phyloP scores from a whole-genome alignment of 768 basidiomycete genomes.

The Rhodotorula graminis region DNA sequence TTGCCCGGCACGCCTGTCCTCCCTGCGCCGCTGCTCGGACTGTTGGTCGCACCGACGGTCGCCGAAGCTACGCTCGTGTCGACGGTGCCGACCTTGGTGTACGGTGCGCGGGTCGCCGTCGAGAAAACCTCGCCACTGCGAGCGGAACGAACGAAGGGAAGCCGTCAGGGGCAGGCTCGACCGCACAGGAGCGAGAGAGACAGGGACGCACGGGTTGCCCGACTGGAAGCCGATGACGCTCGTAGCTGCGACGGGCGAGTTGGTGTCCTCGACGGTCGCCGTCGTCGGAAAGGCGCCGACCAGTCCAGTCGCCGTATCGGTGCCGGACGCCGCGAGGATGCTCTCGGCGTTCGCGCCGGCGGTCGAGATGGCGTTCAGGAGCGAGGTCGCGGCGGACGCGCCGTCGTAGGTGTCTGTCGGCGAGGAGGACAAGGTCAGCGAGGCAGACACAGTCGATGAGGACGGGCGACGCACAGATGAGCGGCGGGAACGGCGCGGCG shows the following conservation, averaged over 20 bases:
- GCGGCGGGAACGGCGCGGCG: background rate
- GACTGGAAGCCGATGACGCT: conserved; percentile 3
- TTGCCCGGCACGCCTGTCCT: background rate
- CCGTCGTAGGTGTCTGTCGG: conserved; percentile 17
- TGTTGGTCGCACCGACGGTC: background rate
- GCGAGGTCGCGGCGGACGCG: conserved; percentile 14
- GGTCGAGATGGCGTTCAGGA: conserved; percentile 21
- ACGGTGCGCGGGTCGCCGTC: conserved; percentile 13
- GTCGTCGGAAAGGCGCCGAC: conserved; percentile 24
- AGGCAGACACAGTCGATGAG: too few relatives aligned
- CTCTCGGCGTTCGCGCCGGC: conserved; percentile 8
- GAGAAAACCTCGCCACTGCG: conserved; percentile 18
- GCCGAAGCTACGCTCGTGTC: conserved; percentile 7
- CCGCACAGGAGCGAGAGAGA: background rate
- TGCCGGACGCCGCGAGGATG: background rate
- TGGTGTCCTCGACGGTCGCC: conserved; percentile 13
- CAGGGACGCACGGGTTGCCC: background rate
- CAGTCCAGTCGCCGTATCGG: conserved; percentile 20
- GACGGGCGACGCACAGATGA: background rate
- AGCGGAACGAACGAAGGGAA: too few relatives aligned
- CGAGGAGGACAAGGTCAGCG: background rate
- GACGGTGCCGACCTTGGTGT: conserved; percentile 22
- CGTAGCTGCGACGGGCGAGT: conserved; percentile 13
- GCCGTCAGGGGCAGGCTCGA: background rate
- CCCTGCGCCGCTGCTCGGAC: background rate